Conservation (phyloP, 202 grass and related monocot genomes). For the Digitaria exilis region DNA sequence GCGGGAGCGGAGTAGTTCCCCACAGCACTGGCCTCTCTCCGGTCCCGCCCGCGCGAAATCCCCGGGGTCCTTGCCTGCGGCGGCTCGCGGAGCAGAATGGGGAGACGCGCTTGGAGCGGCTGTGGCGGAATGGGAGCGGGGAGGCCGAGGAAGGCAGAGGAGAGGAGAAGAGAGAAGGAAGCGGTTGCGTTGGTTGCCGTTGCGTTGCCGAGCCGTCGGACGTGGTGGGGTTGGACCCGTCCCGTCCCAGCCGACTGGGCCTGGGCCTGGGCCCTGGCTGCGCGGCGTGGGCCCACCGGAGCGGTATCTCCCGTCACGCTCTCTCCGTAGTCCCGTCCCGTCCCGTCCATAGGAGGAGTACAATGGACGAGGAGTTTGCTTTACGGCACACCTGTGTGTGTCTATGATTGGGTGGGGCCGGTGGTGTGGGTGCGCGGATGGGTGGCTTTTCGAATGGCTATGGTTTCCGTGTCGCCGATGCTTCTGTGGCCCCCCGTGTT, state of each 20-base stretch:
- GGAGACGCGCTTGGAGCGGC: not conserved
- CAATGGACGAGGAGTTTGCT: too few species aligned
- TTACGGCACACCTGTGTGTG: conserved; percentile 11
- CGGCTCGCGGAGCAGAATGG: too few species aligned
- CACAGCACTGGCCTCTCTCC: too few species aligned
- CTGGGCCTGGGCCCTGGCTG: not conserved
- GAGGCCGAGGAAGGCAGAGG: not conserved
- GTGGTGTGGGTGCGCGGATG: not conserved
- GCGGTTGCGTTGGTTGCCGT: conserved; percentile 50
- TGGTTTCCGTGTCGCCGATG: not conserved
- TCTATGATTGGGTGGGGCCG: conserved; percentile 10
- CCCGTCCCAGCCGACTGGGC: too few species aligned
- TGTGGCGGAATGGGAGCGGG: not conserved
- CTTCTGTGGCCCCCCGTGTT: not conserved
- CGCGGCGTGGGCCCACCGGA: not conserved
- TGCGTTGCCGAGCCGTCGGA: conserved; percentile 13
- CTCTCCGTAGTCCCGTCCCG: too few species aligned
- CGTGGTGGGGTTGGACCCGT: not conserved
- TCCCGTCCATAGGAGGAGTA: too few species aligned
- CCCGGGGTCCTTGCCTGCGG: too few species aligned
- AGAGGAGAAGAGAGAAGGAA: conserved; percentile 18
- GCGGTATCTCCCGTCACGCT: conserved; percentile 13
- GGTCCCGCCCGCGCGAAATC: too few species aligned
- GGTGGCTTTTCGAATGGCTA: not conserved
- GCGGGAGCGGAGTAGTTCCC: too few species aligned